Percentiles rank a stretch among this genome's conserved stretches.
These are phyloP conservation scores for Phytophthora meadii DNA, from an alignment of 352 stramenopile genomes.

Conservation along the genomic window DNA sequence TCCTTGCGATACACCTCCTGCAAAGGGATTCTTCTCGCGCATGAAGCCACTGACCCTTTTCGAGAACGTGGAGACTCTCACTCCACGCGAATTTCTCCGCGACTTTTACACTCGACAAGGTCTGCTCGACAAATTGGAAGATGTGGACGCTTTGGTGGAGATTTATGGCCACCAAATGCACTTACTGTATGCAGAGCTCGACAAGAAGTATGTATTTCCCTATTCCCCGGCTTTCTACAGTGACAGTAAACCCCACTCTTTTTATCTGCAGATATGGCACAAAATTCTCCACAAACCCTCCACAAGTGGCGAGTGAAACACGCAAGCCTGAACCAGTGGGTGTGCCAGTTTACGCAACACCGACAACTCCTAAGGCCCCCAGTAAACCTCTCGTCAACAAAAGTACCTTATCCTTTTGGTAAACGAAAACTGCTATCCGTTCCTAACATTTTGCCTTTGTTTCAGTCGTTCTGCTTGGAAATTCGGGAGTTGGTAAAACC, in stretches of 20 bases:
- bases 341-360: conserved; percentile 3
- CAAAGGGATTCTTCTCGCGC: conserved; percentile 53
- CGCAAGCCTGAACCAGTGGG: conserved; percentile 38
- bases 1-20: conserved; percentile 12
- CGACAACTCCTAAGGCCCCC: conserved; percentile 38
- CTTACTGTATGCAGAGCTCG: conserved; percentile 66
- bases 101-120: conserved; percentile 78
- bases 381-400: conserved; percentile 69
- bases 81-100: conserved; percentile 65
- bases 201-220: conserved; percentile 61
- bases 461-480: conserved; percentile 82
- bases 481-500: conserved; percentile 88
- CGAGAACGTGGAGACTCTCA: conserved; percentile 59
- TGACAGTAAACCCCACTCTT: background rate
- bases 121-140: conserved; percentile 70
- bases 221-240: too few relatives aligned
- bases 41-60: conserved; percentile 68
- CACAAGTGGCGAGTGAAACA: conserved; percentile 47
- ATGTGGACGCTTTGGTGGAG: conserved; percentile 67
- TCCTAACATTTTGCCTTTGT: conserved; percentile 4
- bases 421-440: background rate
- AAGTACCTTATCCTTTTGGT: conserved; percentile 41
- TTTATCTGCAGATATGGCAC: conserved; percentile 61
- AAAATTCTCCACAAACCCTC: conserved; percentile 55
- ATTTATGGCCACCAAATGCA: conserved; percentile 61